A percentile compares a stretch with the other conserved stretches of the same genome.
Evolutionary conservation across 139 green algal genomes (phyloP).

Genomic region (Asterochloris erici): DNA sequence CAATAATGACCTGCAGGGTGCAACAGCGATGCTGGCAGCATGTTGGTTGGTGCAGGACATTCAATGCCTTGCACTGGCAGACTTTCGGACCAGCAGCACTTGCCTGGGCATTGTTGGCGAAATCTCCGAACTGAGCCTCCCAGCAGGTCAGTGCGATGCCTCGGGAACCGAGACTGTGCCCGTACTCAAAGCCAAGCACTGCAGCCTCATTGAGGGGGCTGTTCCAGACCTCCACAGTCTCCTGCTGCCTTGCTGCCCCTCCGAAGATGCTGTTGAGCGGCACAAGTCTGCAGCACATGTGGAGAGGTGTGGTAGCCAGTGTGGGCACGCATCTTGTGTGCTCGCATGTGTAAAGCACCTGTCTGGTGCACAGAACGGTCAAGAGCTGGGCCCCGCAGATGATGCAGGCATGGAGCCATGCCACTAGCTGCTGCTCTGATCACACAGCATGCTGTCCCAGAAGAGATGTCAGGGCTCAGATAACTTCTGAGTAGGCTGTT

Average conservation of each 20-base stretch:
- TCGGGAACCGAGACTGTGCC: conserved; percentile 59
- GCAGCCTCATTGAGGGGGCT: conserved; percentile 59
- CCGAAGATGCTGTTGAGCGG: conserved; percentile 55
- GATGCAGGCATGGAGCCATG: too few relatives aligned
- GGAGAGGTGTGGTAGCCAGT: not conserved
- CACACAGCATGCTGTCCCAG: not conserved
- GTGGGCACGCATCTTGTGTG: too few relatives aligned
- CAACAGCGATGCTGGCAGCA: too few relatives aligned
- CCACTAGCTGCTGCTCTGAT: not conserved
- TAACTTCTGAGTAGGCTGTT: too few relatives aligned
- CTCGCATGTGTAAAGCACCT: too few relatives aligned
- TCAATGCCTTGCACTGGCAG: not conserved
- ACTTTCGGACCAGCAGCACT: not conserved
- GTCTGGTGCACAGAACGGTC: too few relatives aligned
- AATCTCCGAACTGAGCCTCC: conserved; percentile 92
- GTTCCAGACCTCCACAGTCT: conserved; percentile 61
- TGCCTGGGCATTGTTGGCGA: conserved; percentile 85
- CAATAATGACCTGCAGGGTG: conserved; percentile 56
- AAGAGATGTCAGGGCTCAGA: too few relatives aligned
- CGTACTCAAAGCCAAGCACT: conserved; percentile 84
- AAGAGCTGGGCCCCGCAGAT: too few relatives aligned
- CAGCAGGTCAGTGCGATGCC: conserved; percentile 63
- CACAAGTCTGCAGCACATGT: conserved; percentile 21
- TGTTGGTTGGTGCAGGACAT: too few relatives aligned
- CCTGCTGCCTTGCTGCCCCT: conserved; percentile 34